Percentiles rank a stretch among this genome's conserved stretches.
These are phyloP conservation scores for Gyrodon lividus DNA, from an alignment of 768 basidiomycete species.

Conservation along the genomic window DNA sequence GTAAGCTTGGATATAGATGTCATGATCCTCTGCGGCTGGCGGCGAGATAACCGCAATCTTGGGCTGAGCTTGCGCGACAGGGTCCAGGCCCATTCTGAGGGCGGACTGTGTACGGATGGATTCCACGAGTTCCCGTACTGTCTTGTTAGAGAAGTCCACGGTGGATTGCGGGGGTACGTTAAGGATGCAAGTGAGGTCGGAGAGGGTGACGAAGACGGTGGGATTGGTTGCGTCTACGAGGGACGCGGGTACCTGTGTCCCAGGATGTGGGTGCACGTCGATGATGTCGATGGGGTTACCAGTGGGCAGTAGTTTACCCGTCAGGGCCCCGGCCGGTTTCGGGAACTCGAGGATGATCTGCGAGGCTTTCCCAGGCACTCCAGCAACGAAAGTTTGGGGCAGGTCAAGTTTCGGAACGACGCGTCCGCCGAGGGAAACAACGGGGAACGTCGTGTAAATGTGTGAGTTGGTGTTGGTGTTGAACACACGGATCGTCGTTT, in stretches of 20 bases:
- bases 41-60: constrained; percentile 61
- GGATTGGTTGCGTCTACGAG: constrained; percentile 77
- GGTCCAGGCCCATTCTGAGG: constrained; percentile 61
- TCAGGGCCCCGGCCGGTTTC: constrained; percentile 64
- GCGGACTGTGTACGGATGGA: constrained; percentile 56
- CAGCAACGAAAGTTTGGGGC: constrained; percentile 58
- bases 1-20: constrained; percentile 54
- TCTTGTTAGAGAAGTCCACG: constrained; percentile 4
- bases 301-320: constrained; percentile 68
- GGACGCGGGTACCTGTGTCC: constrained; percentile 40
- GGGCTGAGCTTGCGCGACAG: constrained; percentile 62
- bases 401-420: constrained; percentile 41
- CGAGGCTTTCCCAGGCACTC: constrained; percentile 66
- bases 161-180: constrained; percentile 22
- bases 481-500: constrained; percentile 54
- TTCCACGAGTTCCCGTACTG: constrained; percentile 42
- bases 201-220: constrained; percentile 56
- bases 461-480: constrained; percentile 74
- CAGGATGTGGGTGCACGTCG: constrained; percentile 24
- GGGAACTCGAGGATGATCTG: constrained; percentile 66
- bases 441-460: constrained; percentile 70
- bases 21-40: constrained; percentile 25
- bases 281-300: constrained; percentile 48
- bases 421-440: constrained; percentile 22
- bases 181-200: constrained; percentile 42